Base-by-base conservation (phyloP, 2,329 filamentous ascomycete species). In the Beauveria australis region DNA sequence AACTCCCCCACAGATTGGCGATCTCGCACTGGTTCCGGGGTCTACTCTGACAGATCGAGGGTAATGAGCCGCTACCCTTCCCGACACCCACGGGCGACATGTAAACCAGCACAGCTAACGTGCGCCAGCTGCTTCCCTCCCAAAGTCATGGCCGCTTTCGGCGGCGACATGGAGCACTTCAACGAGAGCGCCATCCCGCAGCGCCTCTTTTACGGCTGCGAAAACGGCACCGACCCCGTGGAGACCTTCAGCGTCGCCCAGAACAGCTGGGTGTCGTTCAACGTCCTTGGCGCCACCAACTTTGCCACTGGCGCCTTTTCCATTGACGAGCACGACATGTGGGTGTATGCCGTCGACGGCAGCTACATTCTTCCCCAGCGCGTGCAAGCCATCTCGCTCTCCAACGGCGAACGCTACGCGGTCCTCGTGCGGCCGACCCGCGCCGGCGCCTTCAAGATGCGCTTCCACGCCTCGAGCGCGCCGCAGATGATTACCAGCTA, bases 401-500 rank as follows among this genome's bases (percentile, higher is more conserved):
- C 73, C 63, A 83, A 81, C 62, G 82, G 81, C 14, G 79, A 80
- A 63, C 76, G 82, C 5, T 83, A 79, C 66, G 82, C 81, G 0
- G 72, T 84, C 1, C 66, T 84, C 53, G 65, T 82, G 63, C 69
- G 76, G 61, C 71, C 83, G 5, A 69, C 77, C 47, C 74, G 77
- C 46, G 67, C 75, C 0, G 79, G 79, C 1, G 71, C 79, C 61
- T 87, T 82, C 68, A 78, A 78, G 7, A 78, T 86, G 37, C 82
- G 85, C 3, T 73, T 81, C 46, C 78, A 79, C 28, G 78, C 80
- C 18, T 71, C 73, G 16, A 74, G 73, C 33, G 69, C 75, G 2
- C 77, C 79, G 12, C 85, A 88, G 67, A 75, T 86, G 59, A 74
- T 87, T 33, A 75, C 76, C 16, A 83, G 79, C 1, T 75, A 77